Base-by-base conservation (phyloP, 2,329 filamentous ascomycete genomes). In the Paramyrothecium sp. region DNA sequence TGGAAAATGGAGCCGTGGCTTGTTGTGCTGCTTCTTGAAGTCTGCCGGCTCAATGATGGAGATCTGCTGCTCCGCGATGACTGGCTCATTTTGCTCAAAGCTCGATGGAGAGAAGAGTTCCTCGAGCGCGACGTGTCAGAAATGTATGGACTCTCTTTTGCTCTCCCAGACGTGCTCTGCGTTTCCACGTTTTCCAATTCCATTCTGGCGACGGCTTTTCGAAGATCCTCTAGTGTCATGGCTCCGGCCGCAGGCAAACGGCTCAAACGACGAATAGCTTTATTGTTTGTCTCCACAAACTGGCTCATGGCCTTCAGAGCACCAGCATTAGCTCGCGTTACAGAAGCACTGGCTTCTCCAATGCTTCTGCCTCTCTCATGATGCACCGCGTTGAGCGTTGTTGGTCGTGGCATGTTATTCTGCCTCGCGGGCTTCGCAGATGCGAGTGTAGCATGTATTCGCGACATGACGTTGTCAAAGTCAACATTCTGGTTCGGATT, bases 391-490 rank as follows among this genome's bases (percentile, higher is more conserved):
- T 53, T 53, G 10, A 53, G 51, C 16, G 51, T 53, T n/a, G 20
- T 5, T 8, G 51, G 51, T 20, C 21, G 51, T 19, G 17, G 30
- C 21, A 30, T 51, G 7, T 7, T 30, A 30, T 11, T 19, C 12
- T 16, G 16, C 17, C 2, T 10, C 3, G 26, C 7, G 2, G 19
- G 38, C 0, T 49, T 56, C 0, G 60, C 58, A 1, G 55, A 54
- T 8, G 1, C 44, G 4, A 66, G 61, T 0, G 57, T 56, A 7
- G 56, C 56, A 2, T 63, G 62, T 19, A 66, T 58, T 13, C 65
- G 64, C 0, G 55, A 60, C 1, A 66, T 52, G 3, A 66, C 52
- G 10, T 58, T 59, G 21, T 66, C 64, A 0, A 66, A 66, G 2
- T 62, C 54, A 0, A 61, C 65, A 11, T 58, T 66, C 41, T 63